These are phyloP conservation scores for Fomitopsis pinicola DNA, from an alignment of 1,284 basidiomycete genomes.

Conservation along the genomic window DNA sequence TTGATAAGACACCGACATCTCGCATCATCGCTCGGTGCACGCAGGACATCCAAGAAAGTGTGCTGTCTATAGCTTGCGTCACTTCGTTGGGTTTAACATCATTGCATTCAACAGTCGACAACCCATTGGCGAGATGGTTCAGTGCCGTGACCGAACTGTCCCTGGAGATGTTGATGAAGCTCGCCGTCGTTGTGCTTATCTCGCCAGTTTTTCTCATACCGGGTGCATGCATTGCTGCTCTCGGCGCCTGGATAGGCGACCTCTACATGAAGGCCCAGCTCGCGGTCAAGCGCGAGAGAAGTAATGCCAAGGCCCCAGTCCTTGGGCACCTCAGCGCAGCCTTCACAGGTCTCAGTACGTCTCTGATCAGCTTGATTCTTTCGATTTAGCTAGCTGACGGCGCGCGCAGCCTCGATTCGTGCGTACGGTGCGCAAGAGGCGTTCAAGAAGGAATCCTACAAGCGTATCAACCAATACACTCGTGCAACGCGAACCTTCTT, in stretches of 20 bases:
- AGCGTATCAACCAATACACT: constrained; percentile 44
- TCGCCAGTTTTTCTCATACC: constrained; percentile 41
- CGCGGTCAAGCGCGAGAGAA: constrained; percentile 73
- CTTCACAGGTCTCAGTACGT: constrained; percentile 57
- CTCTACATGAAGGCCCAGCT: constrained; percentile 72
- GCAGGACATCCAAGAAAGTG: constrained; percentile 46
- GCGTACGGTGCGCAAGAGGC: constrained; percentile 51
- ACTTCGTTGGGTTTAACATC: too few relatives aligned
- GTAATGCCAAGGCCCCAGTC: constrained; percentile 63
- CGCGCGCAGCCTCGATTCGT: constrained; percentile 49
- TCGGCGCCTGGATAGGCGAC: constrained; percentile 46
- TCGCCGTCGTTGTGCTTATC: constrained; percentile 38
- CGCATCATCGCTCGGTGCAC: constrained; percentile 58
- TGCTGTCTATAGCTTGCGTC: too few relatives aligned
- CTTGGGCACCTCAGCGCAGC: constrained; percentile 70
- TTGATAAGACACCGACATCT: constrained; percentile 57
- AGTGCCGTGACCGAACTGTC: constrained; percentile 26
- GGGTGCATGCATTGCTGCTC: constrained; percentile 34
- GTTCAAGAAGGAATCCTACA: constrained; percentile 41
- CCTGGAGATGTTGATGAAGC: constrained; percentile 32
- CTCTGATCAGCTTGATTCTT: neutral
- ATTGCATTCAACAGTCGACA: constrained; percentile 25
- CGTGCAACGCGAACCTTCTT: constrained; percentile 45
- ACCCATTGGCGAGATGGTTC: constrained; percentile 22
- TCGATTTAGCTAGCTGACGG: neutral